Conservation (phyloP, 2,329 filamentous ascomycete species). For the Colletotrichum sp. region DNA sequence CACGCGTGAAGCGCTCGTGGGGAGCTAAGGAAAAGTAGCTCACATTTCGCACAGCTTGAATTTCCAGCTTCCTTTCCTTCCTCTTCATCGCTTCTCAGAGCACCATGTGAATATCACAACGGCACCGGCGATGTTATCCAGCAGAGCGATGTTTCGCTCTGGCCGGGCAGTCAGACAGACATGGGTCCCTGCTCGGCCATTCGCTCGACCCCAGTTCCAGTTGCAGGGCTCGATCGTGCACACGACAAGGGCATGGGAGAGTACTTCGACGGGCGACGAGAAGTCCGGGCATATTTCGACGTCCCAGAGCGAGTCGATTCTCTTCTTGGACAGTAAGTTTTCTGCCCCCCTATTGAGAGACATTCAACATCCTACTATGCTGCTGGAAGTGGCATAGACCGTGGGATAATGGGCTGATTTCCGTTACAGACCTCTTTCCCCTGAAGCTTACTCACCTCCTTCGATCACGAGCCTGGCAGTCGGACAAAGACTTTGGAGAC, state of each 20-base stretch:
- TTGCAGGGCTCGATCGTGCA: background rate
- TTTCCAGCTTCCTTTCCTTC: background rate
- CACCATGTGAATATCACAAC: background rate
- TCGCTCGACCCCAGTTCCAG: background rate
- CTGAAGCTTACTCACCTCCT: constrained; percentile 66
- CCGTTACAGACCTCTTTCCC: constrained; percentile 76
- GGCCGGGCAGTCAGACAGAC: background rate
- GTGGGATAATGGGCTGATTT: background rate
- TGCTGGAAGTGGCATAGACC: background rate
- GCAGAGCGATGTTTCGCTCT: constrained; percentile 10
- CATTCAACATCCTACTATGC: background rate
- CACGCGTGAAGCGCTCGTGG: background rate
- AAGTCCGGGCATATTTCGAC: constrained; percentile 84
- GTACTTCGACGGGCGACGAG: constrained; percentile 58
- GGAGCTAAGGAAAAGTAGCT: background rate
- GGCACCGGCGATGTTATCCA: background rate
- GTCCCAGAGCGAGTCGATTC: constrained; percentile 76
- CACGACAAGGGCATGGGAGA: constrained; percentile 42
- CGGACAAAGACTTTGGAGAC: constrained; percentile 53
- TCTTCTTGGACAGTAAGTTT: constrained; percentile 85
- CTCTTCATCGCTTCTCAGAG: background rate
- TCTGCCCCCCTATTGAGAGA: background rate
- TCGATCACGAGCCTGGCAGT: constrained; percentile 48
- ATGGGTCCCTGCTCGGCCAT: background rate
- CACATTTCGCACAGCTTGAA: background rate